A percentile compares a stretch with the other conserved stretches of the same genome.
Conservation (phyloP, 768 basidiomycete species). For the Leccinellum albellum region DNA sequence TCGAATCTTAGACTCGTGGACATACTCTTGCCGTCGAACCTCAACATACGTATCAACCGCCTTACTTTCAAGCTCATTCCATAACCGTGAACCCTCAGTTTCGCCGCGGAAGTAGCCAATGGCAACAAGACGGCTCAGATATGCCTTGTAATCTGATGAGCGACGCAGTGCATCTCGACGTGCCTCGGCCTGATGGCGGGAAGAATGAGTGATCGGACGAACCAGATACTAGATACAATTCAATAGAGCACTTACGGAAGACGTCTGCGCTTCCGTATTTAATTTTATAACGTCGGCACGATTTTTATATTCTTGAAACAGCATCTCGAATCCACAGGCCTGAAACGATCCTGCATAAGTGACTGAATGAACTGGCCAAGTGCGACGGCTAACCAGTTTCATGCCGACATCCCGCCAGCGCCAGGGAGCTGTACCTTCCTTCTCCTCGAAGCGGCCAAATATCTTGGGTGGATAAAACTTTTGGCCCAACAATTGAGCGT, state of each 20-base stretch:
- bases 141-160: conserved; percentile 65
- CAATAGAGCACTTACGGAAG: conserved; percentile 44
- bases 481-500: conserved; percentile 90
- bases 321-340: conserved; percentile 96
- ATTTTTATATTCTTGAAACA: conserved; percentile 80
- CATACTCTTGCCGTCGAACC: conserved; percentile 65
- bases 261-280: conserved; percentile 35
- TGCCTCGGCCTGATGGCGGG: conserved; percentile 48
- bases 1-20: conserved; percentile 6
- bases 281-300: conserved; percentile 39
- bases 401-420: conserved; percentile 84
- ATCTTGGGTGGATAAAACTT: conserved; percentile 88
- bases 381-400: conserved; percentile 67
- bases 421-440: conserved; percentile 63
- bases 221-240: not conserved
- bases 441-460: conserved; percentile 72
- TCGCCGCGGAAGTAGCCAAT: conserved; percentile 79
- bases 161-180: conserved; percentile 64
- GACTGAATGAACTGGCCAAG: not conserved
- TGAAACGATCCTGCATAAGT: conserved; percentile 28
- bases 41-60: conserved; percentile 67
- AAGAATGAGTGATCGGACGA: not conserved
- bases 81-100: conserved; percentile 69
- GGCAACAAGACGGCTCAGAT: conserved; percentile 59
- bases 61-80: conserved; percentile 69